Base-by-base conservation (phyloP, 148 eudicot genomes). In the Diospyros lotus region DNA sequence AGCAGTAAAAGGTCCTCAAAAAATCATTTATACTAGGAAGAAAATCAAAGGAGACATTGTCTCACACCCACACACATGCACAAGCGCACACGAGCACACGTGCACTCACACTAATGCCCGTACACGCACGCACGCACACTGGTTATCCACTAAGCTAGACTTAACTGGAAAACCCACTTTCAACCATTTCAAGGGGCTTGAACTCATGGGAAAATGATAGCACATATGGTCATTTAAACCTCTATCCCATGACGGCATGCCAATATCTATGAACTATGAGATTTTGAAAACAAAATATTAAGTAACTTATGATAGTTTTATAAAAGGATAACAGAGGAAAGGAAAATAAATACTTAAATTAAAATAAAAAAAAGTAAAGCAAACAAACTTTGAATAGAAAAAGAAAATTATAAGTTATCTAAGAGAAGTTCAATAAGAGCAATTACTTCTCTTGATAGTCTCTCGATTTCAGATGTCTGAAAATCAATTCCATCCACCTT, bases 401-500 rank as follows among this genome's bases (percentile, higher is more conserved):
- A 13, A 28, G 72, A n/a, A 5, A 64, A 41, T 39, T 43, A 65
- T 38, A 6, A 42, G 1, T 70, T 40, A 41, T 55, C 6, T 6
- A 17, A 8, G 44, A 52, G 51, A 44, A 28, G 28, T 28, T 28
- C 28, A 28, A 28, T 28, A 28, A 28, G 28, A 52, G 44, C 40
- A 78, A 90, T 77, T 76, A 90, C 94, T 75, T 84, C 84, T 75
- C 73, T 73, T 8, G 87, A 76, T 51, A 90, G 82, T 76, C 74
- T 87, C 70, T 82, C 82, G 59, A 86, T 66, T 77, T 84, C 85
- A 18, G 87, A 78, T 42, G 78, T 77, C 71, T 87, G 83, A 76
- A 73, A 83, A 64, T 90, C 85, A 79, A 90, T 86, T 52, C 88
- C 89, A 80, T 90, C 91, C 59, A 80, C 84, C 58, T 54, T 81